Evolutionary conservation across 805 yeast species (phyloP), one percentile per base, ranked within the genome.

Genomic region (Ogataea allantospora): DNA sequence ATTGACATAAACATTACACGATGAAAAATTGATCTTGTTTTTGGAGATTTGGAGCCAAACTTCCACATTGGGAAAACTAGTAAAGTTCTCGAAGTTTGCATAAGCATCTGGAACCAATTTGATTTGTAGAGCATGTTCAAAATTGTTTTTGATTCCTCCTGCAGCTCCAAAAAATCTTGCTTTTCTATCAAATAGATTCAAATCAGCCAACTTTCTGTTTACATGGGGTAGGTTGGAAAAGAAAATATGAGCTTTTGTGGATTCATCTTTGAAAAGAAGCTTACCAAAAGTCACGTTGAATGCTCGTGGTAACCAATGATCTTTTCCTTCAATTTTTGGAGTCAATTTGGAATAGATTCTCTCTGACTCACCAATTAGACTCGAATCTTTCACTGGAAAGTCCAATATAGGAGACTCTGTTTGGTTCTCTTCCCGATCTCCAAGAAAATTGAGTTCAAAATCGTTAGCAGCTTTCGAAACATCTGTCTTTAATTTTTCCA

Each of bases 101-200:
- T 50, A 60, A 4, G 57, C 61, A 45, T 64, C 60, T 1, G 68
- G 66, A 12, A 57, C 42, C 28, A 64, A 42, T 33, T 56, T 58
- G 20, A 64, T 40, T 19, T 58, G 57, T 12, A 60, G 29, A 14
- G 55, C 51, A 22, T 51, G 47, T 13, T 48, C 55, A 24, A 58
- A 62, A 27, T 54, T 35, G 24, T 54, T 54, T 33, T 46, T 46
- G 18, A 60, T 50, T 33, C 62, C 63, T 29, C 65, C 64, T 4
- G 52, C 55, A 1, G 43, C 38, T 7, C 63, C 65, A 47, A 60
- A 55, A 20, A 58, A 40, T 8, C 40, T 34, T 2, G 53, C 43
- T 4, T 35, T 38, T 30, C 53, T 57, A 30, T 60, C 54, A 21
- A 47, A 33, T 17, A 62, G 38, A 12, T 30, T 30, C 14, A 62